Conservation (phyloP, 148 eudicot species). For the Fagopyrum esculentum region DNA sequence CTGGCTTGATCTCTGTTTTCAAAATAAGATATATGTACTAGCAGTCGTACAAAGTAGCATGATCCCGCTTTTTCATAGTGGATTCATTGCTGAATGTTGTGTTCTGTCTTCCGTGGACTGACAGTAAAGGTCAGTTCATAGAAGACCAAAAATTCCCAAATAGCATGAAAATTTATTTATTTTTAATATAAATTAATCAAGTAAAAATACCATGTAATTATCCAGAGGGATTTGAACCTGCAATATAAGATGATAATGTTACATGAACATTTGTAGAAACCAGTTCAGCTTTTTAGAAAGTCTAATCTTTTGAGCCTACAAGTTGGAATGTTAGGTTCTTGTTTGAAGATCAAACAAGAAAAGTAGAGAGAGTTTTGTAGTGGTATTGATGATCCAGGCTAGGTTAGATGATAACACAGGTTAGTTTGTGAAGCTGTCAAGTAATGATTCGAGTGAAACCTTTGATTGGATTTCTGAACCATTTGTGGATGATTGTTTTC, state of each 20-base stretch:
- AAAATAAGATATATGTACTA: too few relatives aligned
- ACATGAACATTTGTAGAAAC: neutral
- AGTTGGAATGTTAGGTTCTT: neutral
- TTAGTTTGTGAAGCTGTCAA: neutral
- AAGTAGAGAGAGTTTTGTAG: neutral
- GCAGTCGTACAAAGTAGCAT: neutral
- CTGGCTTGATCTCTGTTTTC: too few relatives aligned
- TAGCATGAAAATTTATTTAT: neutral
- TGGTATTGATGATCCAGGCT: neutral
- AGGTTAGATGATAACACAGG: neutral
- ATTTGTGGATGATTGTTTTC: neutral
- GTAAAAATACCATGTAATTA: neutral
- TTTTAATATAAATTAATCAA: too few relatives aligned
- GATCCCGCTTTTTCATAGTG: neutral
- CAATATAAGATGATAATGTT: neutral
- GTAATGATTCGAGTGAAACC: neutral
- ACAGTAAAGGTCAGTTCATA: neutral
- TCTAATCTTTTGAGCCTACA: neutral
- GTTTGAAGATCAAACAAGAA: neutral
- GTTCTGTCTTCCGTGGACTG: neutral
- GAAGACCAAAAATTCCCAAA: neutral
- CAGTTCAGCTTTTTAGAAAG: neutral
- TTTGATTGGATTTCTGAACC: neutral
- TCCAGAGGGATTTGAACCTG: neutral
- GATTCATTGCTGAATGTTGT: neutral